phyloP scores from a whole-genome alignment of 78 protist genomes.

The Anaeramoeba ignava region DNA sequence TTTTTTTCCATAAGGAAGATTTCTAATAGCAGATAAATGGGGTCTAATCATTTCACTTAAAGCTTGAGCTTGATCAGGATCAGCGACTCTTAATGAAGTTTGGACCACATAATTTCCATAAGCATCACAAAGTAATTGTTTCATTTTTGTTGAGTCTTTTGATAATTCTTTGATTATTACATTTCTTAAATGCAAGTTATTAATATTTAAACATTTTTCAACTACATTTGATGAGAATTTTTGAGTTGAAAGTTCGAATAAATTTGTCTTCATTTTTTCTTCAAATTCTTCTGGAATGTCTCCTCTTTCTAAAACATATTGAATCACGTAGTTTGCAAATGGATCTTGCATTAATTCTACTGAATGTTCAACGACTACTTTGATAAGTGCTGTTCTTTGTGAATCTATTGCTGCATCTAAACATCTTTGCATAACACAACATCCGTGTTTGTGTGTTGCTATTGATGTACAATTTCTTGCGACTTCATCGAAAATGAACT shows the following conservation, averaged over 20 bases:
- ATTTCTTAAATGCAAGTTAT: constrained; percentile 21
- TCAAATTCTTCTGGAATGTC: constrained; percentile 38
- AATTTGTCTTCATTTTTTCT: constrained; percentile 36
- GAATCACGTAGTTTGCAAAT: constrained; percentile 87
- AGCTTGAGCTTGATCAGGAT: constrained; percentile 30
- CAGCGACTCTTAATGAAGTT: constrained; percentile 47
- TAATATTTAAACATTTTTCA: constrained; percentile 64
- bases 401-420: constrained; percentile 55
- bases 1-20: constrained; percentile 68
- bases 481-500: constrained; percentile 40
- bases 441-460: constrained; percentile 87
- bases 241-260: constrained; percentile 48
- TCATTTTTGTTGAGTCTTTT: background rate
- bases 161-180: constrained; percentile 27
- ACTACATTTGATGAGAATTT: constrained; percentile 85
- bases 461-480: constrained; percentile 34
- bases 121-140: constrained; percentile 58
- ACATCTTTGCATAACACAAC: constrained; percentile 91
- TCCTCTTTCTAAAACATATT: constrained; percentile 61
- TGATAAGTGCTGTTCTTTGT: constrained; percentile 51
- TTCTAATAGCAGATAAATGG: constrained; percentile 38
- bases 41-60: constrained; percentile 62
- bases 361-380: constrained; percentile 31
- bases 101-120: constrained; percentile 88
- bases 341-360: constrained; percentile 54